These are phyloP conservation scores for Nakaseomyces kungkrabaensis DNA, from an alignment of 1,139 yeast species.

Conservation along the genomic window DNA sequence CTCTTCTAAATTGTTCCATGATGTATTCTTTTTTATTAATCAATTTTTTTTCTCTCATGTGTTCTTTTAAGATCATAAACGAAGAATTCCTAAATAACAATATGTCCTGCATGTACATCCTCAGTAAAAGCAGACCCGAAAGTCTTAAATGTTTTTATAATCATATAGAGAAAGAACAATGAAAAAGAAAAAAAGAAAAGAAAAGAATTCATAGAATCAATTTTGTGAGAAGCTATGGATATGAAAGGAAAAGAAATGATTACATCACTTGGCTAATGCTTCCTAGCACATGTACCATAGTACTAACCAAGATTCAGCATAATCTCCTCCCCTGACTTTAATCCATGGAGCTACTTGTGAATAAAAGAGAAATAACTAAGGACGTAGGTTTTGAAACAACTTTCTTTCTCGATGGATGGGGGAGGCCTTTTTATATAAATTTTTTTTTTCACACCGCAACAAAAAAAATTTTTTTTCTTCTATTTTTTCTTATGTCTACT, in stretches of 20 bases:
- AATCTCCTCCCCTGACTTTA: too few relatives aligned
- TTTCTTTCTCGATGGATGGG: too few relatives aligned
- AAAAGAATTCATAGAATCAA: not conserved
- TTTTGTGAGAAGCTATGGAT: too few relatives aligned
- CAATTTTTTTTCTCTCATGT: not conserved
- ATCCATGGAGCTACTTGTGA: too few relatives aligned
- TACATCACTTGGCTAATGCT: not conserved
- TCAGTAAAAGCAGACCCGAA: constrained; percentile 20
- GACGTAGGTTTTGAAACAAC: too few relatives aligned
- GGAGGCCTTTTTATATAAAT: too few relatives aligned
- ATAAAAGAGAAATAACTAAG: too few relatives aligned
- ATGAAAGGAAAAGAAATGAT: too few relatives aligned
- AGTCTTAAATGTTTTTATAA: constrained; percentile 16
- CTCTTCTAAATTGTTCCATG: not conserved
- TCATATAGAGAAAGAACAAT: constrained; percentile 9
- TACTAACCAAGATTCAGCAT: too few relatives aligned
- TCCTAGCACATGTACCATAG: not conserved
- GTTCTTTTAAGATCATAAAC: constrained; percentile 26
- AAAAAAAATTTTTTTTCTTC: too few relatives aligned
- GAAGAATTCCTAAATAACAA: constrained; percentile 33
- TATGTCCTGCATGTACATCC: constrained; percentile 32
- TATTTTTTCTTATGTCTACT: too few relatives aligned
- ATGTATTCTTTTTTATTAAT: not conserved
- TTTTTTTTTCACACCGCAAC: too few relatives aligned
- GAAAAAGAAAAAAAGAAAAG: not conserved